Evolutionary conservation across 345 rosid species (phyloP), one percentile per base, ranked within the genome.

Genomic region (Populus euphratica): DNA sequence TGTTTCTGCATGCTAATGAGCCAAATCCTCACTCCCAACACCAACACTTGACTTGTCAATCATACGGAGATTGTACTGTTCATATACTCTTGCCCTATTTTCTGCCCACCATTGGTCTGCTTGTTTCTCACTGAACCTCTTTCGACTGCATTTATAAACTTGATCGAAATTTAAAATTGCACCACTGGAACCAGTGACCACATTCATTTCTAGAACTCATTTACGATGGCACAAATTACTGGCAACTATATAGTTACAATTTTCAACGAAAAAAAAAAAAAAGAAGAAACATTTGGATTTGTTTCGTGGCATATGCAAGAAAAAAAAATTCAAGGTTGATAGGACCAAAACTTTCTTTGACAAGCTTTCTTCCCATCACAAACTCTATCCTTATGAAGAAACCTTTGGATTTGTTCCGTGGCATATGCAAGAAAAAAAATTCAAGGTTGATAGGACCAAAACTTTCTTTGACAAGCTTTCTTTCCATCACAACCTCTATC

Each of bases 81-180:
- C 93, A 11, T 92, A 91, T 18, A 96, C 97, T 80, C 99, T 87
- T 75, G 89, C 91, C 70, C 97, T 88, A 77, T 96, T 96, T 82
- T 89, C 95, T 61, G 95, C 89, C 99, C 99, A 96, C 99, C 99
- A 96, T 77, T 87, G 90, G 81, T 92, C 99, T 1, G 99, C 99
- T 86, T 96, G 91, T 78, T 93, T 91, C 89, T 93, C 99, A 33
- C 91, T 91, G 84, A 96, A 96, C 75, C 97, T 79, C 84, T 91
- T 96, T 66, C 98, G 96, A 78, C 99, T 96, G 95, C 87, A 78
- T 74, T 75, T 23, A 79, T 63, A 86, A 63, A 70, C 52, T 73
- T 33, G 12, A 47, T 23, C 16, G 27, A 0, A 18, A 66, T 76
- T 67, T 47, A 29, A 76, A 68, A 25, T 6, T 35, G 59, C 59